phyloP scores from a whole-genome alignment of 257 asterid genomes.

The Mentha longifolia region DNA sequence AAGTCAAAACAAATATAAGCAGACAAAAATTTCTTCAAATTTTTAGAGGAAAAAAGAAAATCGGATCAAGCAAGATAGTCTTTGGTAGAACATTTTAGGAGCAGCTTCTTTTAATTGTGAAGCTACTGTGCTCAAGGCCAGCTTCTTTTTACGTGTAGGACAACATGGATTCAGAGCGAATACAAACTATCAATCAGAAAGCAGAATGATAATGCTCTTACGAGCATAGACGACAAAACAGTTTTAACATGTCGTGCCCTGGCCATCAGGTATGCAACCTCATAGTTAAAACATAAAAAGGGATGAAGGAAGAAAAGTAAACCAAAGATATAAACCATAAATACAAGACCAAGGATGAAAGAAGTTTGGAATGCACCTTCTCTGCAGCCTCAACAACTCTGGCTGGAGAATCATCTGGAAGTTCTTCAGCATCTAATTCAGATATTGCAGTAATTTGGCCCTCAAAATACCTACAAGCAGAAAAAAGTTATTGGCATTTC shows the following conservation, averaged over 20 bases:
- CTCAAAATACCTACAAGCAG: constrained; percentile 75
- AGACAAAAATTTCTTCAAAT: constrained; percentile 3
- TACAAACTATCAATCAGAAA: background rate
- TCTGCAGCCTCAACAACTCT: constrained; percentile 80
- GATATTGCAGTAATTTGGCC: constrained; percentile 75
- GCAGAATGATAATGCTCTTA: background rate
- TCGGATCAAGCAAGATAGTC: background rate
- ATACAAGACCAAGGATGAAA: background rate
- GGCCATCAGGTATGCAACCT: constrained; percentile 16
- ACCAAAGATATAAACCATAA: background rate
- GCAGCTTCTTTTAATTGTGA: background rate
- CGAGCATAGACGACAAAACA: constrained; percentile 13
- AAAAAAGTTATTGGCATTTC: constrained; percentile 20
- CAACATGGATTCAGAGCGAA: background rate
- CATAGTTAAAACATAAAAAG: background rate
- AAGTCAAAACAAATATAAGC: background rate
- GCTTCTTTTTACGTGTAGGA: constrained; percentile 3
- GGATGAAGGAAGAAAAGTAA: background rate
- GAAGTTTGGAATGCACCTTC: constrained; percentile 53
- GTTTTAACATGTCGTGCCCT: constrained; percentile 16
- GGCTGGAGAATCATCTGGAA: constrained; percentile 49
- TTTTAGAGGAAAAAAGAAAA: background rate
- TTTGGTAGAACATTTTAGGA: background rate
- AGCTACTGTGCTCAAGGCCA: background rate
- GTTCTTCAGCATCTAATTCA: constrained; percentile 70